Evolutionary conservation across 352 stramenopile species (phyloP).

Genomic region (Globisporangium splendens): DNA sequence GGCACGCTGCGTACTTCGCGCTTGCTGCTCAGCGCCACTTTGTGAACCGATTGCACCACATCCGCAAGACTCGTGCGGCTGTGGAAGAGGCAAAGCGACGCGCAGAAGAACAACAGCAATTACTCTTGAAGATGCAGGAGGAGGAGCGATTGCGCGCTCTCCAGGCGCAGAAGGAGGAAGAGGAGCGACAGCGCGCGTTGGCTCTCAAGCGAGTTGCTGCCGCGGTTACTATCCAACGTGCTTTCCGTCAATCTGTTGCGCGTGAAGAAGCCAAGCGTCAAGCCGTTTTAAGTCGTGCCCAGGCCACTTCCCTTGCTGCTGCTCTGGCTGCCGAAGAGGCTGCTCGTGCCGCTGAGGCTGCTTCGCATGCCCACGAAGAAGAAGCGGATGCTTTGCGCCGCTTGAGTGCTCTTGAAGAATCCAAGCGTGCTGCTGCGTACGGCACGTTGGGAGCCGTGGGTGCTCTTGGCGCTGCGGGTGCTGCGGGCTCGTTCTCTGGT

Average conservation of each 20-base stretch:
- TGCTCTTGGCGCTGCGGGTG: conserved; percentile 49
- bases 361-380: conserved; percentile 62
- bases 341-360: conserved; percentile 63
- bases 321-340: conserved; percentile 75
- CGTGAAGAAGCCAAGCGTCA: conserved; percentile 74
- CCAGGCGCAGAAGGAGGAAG: conserved; percentile 57
- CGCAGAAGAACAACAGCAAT: conserved; percentile 61
- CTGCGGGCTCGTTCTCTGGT: conserved; percentile 47
- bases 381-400: conserved; percentile 78
- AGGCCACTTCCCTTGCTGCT: conserved; percentile 69
- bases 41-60: conserved; percentile 71
- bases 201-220: conserved; percentile 52
- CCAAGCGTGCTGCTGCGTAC: conserved; percentile 36
- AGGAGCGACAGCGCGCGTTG: conserved; percentile 56
- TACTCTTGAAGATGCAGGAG: conserved; percentile 62
- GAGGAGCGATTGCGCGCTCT: conserved; percentile 60
- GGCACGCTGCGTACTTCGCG: conserved; percentile 61
- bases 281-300: conserved; percentile 58
- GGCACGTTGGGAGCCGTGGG: conserved; percentile 52
- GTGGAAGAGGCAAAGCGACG: conserved; percentile 75
- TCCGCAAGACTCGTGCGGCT: conserved; percentile 74
- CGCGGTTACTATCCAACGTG: conserved; percentile 63
- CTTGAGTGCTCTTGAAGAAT: conserved; percentile 58
- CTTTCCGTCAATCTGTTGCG: conserved; percentile 57
- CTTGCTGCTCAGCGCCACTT: conserved; percentile 80